Percentiles rank a stretch among this genome's conserved stretches.
Evolutionary conservation across 1,284 basidiomycete species (phyloP).

Genomic region (Ustilago sp.): DNA sequence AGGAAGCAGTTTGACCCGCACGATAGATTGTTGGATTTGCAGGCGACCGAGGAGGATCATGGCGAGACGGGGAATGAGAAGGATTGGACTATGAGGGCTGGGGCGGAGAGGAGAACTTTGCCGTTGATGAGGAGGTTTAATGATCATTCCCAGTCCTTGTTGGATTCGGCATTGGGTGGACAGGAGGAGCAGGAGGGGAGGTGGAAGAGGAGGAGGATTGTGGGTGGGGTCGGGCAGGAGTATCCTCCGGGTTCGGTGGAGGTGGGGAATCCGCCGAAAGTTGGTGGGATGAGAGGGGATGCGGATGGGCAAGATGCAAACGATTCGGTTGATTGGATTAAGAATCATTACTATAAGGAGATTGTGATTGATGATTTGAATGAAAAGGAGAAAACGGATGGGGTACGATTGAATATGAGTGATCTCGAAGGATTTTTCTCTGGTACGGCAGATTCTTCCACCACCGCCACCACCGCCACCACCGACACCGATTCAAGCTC

Average conservation of each 20-base stretch:
- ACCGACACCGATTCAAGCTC: background rate
- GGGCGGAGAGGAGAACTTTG: conserved; percentile 84
- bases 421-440: conserved; percentile 47
- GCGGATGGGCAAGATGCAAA: conserved; percentile 21
- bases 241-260: conserved; percentile 33
- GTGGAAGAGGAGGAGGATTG: conserved; percentile 49
- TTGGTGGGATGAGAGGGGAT: conserved; percentile 19
- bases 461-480: background rate
- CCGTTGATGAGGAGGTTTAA: conserved; percentile 97
- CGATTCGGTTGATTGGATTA: conserved; percentile 43
- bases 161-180: conserved; percentile 73
- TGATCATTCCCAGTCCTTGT: conserved; percentile 89
- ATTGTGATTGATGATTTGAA: conserved; percentile 89
- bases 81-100: conserved; percentile 96
- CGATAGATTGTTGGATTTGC: conserved; percentile 84
- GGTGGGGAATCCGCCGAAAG: conserved; percentile 22
- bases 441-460: background rate
- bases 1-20: conserved; percentile 78
- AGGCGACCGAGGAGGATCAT: conserved; percentile 91
- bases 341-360: conserved; percentile 74
- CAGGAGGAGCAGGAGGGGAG: conserved; percentile 35
- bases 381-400: conserved; percentile 76
- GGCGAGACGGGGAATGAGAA: conserved; percentile 86
- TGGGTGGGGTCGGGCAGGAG: conserved; percentile 65
- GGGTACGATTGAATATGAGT: conserved; percentile 82